Percentiles rank a stretch among this genome's conserved stretches.
These are phyloP conservation scores for Epichloe typhina DNA, from an alignment of 2,329 filamentous ascomycete genomes.

Conservation along the genomic window DNA sequence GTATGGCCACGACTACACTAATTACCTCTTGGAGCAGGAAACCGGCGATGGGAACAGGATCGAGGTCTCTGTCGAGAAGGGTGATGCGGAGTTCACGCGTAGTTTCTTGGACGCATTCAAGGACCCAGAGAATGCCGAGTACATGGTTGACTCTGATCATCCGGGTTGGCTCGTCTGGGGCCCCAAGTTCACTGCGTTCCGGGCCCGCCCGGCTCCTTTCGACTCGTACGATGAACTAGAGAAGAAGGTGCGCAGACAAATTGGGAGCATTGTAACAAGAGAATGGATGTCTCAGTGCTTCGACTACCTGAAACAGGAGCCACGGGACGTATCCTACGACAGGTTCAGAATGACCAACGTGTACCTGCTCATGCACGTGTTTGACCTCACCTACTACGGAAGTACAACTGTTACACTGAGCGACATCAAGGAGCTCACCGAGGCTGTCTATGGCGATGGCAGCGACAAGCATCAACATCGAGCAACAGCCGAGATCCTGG, in stretches of 20 bases:
- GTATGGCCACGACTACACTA: constrained; percentile 76
- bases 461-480: constrained; percentile 97
- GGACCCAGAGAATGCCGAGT: constrained; percentile 53
- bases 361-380: constrained; percentile 75
- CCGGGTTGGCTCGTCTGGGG: constrained; percentile 96
- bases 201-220: constrained; percentile 55
- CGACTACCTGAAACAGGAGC: constrained; percentile 90
- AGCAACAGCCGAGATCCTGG: constrained; percentile 86
- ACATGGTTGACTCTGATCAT: constrained; percentile 83
- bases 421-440: constrained; percentile 72
- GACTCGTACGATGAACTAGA: constrained; percentile 71
- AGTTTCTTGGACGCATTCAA: constrained; percentile 69
- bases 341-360: constrained; percentile 83
- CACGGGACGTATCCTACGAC: constrained; percentile 67
- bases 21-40: constrained; percentile 73
- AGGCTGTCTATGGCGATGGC: constrained; percentile 74
- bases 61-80: constrained; percentile 55
- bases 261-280: constrained; percentile 66
- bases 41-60: constrained; percentile 59
- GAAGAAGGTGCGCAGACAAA: constrained; percentile 56
- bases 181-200: constrained; percentile 69
- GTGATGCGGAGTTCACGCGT: constrained; percentile 66
- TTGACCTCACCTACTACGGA: constrained; percentile 77
- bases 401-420: constrained; percentile 68
- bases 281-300: constrained; percentile 85